Conservation (phyloP, 371 early-diverging fungal species). For the Lichtheimia hyalospora region DNA sequence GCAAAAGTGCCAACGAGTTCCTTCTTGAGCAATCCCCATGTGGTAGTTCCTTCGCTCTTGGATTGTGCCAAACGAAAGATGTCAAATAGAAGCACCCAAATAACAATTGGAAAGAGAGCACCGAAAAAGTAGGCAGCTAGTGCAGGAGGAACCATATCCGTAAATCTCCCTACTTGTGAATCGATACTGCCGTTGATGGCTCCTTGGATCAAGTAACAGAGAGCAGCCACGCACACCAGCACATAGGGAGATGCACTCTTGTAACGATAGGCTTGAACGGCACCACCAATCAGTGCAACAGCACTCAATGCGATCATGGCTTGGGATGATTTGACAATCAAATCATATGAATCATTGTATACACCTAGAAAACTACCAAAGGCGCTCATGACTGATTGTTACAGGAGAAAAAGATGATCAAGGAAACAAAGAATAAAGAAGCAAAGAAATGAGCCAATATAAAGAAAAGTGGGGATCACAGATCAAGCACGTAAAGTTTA, state of each 20-base stretch:
- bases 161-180: neutral
- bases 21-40: neutral
- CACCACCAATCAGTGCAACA: neutral
- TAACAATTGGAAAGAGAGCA: neutral
- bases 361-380: neutral
- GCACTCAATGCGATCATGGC: slow-evolving; percentile 6
- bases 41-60: neutral
- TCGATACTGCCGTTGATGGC: slow-evolving; percentile 1
- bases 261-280: neutral
- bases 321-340: slow-evolving; percentile 2
- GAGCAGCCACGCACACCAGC: neutral
- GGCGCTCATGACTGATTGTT: neutral
- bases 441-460: no score
- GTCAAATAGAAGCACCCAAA: neutral
- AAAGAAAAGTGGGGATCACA: no score
- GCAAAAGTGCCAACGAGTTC: neutral
- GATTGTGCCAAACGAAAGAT: neutral
- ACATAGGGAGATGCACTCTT: neutral
- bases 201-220: neutral
- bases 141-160: neutral
- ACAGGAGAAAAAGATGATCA: neutral
- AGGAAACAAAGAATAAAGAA: slow-evolving; percentile 1
- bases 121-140: slow-evolving; percentile 1
- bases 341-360: neutral
- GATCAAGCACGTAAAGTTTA: no score